Evolutionary conservation across 257 asterid genomes (phyloP).

Genomic region (Petunia axillaris): DNA sequence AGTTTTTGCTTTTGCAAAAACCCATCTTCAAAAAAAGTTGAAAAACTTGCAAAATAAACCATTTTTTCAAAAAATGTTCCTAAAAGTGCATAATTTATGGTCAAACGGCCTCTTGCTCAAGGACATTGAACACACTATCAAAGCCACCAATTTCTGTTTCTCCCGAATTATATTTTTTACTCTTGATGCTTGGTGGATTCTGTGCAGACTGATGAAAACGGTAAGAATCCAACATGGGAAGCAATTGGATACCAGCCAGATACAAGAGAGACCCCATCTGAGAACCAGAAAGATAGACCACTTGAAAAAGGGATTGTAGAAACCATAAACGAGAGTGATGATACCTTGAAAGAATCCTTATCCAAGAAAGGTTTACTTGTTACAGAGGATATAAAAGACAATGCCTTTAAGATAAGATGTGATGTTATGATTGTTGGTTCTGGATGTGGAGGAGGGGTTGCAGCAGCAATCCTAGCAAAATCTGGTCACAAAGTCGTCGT

Average conservation of each 20-base stretch:
- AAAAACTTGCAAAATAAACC: background rate
- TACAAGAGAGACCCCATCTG: constrained; percentile 25
- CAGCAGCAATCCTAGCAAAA: constrained; percentile 76
- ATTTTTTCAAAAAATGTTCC: too few relatives aligned
- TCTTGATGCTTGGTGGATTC: background rate
- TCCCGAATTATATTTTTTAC: background rate
- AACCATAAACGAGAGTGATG: constrained; percentile 46
- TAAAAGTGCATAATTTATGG: too few relatives aligned
- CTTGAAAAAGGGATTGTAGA: constrained; percentile 79
- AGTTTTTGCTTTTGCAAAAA: background rate
- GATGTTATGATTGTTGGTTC: constrained; percentile 93
- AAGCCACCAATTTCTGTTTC: too few relatives aligned
- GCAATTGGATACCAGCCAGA: constrained; percentile 69
- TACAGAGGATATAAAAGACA: constrained; percentile 40
- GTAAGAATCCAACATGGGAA: constrained; percentile 69
- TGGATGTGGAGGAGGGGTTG: constrained; percentile 91
- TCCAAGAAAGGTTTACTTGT: constrained; percentile 53
- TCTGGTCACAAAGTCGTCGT: constrained; percentile 76
- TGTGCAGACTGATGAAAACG: constrained; percentile 72
- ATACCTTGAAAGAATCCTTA: constrained; percentile 59
- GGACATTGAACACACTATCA: too few relatives aligned
- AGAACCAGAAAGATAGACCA: constrained; percentile 50
- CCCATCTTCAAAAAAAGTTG: background rate
- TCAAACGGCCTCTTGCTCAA: too few relatives aligned
- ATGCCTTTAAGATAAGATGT: constrained; percentile 53